Percentiles rank a stretch among this genome's conserved stretches.
These are phyloP conservation scores for Fomitopsis schrenkii DNA, from an alignment of 1,284 basidiomycete genomes.

Conservation along the genomic window DNA sequence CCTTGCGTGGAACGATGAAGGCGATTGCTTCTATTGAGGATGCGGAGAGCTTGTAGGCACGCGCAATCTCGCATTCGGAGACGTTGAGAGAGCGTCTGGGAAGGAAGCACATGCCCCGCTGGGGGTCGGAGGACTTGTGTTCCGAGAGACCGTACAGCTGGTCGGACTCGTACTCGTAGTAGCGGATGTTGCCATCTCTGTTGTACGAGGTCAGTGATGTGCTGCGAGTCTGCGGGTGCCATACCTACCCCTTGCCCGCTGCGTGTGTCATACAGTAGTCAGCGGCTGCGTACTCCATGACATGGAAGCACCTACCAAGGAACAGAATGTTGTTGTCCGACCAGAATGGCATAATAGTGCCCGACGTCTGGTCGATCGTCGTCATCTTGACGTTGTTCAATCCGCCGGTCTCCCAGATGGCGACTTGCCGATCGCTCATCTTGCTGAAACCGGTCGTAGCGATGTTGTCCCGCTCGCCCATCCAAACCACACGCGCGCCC, in stretches of 20 bases:
- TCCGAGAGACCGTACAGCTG: conserved; percentile 79
- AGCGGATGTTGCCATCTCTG: conserved; percentile 91
- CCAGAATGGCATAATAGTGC: conserved; percentile 98
- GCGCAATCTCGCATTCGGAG: conserved; percentile 91
- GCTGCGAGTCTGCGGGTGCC: conserved; percentile 4
- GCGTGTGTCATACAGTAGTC: not conserved
- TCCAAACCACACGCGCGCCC: conserved; percentile 86
- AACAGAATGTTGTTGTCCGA: conserved; percentile 92
- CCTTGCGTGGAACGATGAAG: conserved; percentile 92
- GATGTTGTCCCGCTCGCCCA: conserved; percentile 85
- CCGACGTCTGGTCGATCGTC: conserved; percentile 83
- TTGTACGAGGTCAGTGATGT: conserved; percentile 11
- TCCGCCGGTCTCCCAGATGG: conserved; percentile 80
- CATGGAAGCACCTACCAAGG: conserved; percentile 53
- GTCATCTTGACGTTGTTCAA: conserved; percentile 74
- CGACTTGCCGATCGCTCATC: conserved; percentile 90
- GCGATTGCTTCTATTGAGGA: conserved; percentile 82
- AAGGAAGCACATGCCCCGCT: conserved; percentile 95
- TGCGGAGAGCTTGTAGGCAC: conserved; percentile 88
- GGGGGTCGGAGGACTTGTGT: conserved; percentile 88
- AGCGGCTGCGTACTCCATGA: no score
- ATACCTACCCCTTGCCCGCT: conserved; percentile 71
- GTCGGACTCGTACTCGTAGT: conserved; percentile 94
- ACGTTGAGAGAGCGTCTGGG: conserved; percentile 88
- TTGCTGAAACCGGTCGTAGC: conserved; percentile 95